Evolutionary conservation across 148 eudicot species (phyloP), one percentile per base, ranked within the genome.

Genomic region (Polygonum maritimum): DNA sequence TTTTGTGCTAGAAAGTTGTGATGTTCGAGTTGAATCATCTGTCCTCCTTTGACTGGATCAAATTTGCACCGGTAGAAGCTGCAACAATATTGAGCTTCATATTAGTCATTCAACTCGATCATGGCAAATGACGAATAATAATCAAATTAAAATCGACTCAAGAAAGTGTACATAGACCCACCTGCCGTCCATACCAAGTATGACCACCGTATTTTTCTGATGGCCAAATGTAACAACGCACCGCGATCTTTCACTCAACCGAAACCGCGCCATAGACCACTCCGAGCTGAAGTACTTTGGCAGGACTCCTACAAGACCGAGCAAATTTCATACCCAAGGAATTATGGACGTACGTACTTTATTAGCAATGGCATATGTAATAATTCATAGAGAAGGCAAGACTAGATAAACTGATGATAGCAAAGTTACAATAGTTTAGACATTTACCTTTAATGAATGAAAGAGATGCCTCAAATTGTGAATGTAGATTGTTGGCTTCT

Each of bases 121-220:
- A 5, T 39, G 41, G 41, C 6, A 39, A 39, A 39, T 39, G 41
- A 5, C 6, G 41, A 39, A 39, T 39, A 39, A 39, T 39, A 26
- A 26, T 26, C 31, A 26, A 26, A 26, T 26, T 5, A 39, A 5
- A 39, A 39, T 2, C 41, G 6, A 39, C 41, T 39, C 41, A 39
- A 39, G 41, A 39, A 39, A 39, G 4, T 21, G 3, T 69, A 13
- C 35, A 39, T 18, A 57, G n/a, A 77, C 92, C 80, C 49, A 89
- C 97, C 97, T 91, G 81, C 97, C 97, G 84, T 91, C 97, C 87
- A 91, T 79, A 69, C 92, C 90, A 75, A 89, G 92, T 71, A 89
- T 87, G 7, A 89, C 84, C 55, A 89, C 85, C 14, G 97, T 89
- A 76, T 91, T 91, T 88, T 88, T 91, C 76, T 91, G 93, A 77